Evolutionary conservation across 2,329 filamentous ascomycete genomes (phyloP), one percentile per base, ranked within the genome.

Genomic region (Dothistroma septosporum): DNA sequence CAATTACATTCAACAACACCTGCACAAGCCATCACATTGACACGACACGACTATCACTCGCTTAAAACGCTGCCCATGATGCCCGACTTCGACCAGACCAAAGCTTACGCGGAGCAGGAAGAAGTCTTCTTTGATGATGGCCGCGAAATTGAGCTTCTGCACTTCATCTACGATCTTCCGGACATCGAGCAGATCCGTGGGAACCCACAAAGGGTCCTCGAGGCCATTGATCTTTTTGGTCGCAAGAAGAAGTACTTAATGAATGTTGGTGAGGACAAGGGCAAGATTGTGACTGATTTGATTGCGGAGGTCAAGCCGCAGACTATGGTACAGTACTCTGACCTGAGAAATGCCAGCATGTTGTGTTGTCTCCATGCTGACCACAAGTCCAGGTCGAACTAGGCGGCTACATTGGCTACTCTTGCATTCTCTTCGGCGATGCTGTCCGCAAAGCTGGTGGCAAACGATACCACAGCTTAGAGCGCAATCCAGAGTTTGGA

Each of bases 321-420:
- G 57, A 80, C 80, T 2, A 90, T 92, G 85, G 50, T 53, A 53
- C 31, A 53, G 50, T 53, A 53, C 50, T 35, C 50, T 53, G 24
- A 35, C 46, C 24, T 37, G 9, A 14, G 22, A 10, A n/a, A 19
- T n/a, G n/a, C 28, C 7, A 12, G 12, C 22, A 37, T 3, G 32
- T 4, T 44, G 2, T n/a, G 3, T 28, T 19, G 24, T 12, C 47
- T 31, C 21, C 12, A 31, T 28, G 4, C 33, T 22, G 5, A n/a
- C 6, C 8, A 41, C 50, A 28, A 32, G 28, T 16, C 4, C 60
- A 80, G 78, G 81, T 93, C 52, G 90, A 95, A 72, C 80, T 94
- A 0, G 90, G 91, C 52, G 88, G 89, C 53, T 94, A 93, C 74
- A 82, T 92, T 21, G 90, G 90, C 47, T 94, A 94, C 78, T 93